phyloP scores from a whole-genome alignment of 768 basidiomycete species.

The Phlebiopsis gigantea region DNA sequence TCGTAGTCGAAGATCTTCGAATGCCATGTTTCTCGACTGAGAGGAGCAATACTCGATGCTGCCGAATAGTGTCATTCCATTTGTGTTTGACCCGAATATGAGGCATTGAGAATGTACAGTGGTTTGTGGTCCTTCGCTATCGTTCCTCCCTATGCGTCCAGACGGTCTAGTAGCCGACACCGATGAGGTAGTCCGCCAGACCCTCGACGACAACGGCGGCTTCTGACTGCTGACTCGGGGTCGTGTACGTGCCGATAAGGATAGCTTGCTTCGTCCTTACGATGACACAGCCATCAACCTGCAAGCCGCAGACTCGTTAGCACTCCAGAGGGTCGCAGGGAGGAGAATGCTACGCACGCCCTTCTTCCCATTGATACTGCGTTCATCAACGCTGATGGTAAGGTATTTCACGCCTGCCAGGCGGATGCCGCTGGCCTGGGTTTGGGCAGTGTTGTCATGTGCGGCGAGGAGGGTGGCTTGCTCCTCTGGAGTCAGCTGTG shows the following conservation, averaged over 20 bases:
- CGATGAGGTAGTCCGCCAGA: conserved; percentile 76
- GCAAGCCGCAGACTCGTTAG: background rate
- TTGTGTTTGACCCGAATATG: background rate
- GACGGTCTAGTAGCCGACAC: conserved; percentile 41
- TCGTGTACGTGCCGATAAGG: conserved; percentile 69
- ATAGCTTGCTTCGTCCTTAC: conserved; percentile 85
- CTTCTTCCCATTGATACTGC: conserved; percentile 75
- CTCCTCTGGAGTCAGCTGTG: conserved; percentile 59
- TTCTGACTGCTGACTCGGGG: conserved; percentile 64
- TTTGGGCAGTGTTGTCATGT: conserved; percentile 34
- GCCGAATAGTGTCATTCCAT: too few relatives aligned
- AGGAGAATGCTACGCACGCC: conserved; percentile 42
- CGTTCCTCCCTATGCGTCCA: background rate
- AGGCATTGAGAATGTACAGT: background rate
- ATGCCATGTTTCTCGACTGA: too few relatives aligned
- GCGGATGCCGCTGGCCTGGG: conserved; percentile 56
- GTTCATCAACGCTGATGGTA: conserved; percentile 40
- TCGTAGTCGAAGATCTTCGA: too few relatives aligned
- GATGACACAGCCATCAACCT: conserved; percentile 71
- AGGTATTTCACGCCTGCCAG: conserved; percentile 75
- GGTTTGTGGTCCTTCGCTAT: background rate
- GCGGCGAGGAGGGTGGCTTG: conserved; percentile 50
- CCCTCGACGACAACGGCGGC: conserved; percentile 57
- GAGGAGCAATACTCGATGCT: too few relatives aligned
- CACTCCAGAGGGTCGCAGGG: background rate